Base-by-base conservation (phyloP, 805 yeast species). In the Hanseniaspora meyeri region DNA sequence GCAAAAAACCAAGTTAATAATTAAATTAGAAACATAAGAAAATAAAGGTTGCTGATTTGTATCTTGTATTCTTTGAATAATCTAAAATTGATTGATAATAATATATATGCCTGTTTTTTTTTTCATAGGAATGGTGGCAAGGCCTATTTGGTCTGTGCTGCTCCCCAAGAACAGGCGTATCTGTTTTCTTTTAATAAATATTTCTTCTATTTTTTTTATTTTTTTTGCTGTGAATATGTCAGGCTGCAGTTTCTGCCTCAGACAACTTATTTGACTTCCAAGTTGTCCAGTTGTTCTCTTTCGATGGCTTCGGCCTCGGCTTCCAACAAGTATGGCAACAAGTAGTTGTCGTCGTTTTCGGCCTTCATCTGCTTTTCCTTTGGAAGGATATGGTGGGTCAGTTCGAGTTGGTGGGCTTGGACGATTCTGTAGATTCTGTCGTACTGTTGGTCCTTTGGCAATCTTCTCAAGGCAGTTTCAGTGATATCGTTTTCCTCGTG, bases 231-330 rank as follows among this genome's bases (percentile, higher is more conserved):
- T 24, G 31, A 42, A 42, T 42, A 42, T 42, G 14, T 40, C 11
- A 40, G 19, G 19, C 7, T 5, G 27, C 24, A n/a, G n/a, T n/a
- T n/a, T n/a, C n/a, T n/a, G n/a, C n/a, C n/a, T n/a, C n/a, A n/a
- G n/a, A 17, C 24, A 9, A 31, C 24, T 56, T 62, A 63, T 51
- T 65, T 58, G 58, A 75, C 72, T 57, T 65, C 74, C 63, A 87
- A 76, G 78, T 87, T 85, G 78, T 93, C 95, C 68, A 93, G 81
- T 68, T 84, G 93, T 60, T 78, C 82, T 74, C 84, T 88, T 77
- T 93, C 98, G 61, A 78, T 76, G 51, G 82, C 84, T 72, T 87
- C 97, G 65, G 87, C 87, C 77, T 93, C 97, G 60, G 91, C 95
- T 77, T 93, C 97, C 67, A 90, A 79, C 60, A 93, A 75, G 76